These are phyloP conservation scores for Halophytophthora polymorphica DNA, from an alignment of 352 stramenopile species.

Conservation along the genomic window DNA sequence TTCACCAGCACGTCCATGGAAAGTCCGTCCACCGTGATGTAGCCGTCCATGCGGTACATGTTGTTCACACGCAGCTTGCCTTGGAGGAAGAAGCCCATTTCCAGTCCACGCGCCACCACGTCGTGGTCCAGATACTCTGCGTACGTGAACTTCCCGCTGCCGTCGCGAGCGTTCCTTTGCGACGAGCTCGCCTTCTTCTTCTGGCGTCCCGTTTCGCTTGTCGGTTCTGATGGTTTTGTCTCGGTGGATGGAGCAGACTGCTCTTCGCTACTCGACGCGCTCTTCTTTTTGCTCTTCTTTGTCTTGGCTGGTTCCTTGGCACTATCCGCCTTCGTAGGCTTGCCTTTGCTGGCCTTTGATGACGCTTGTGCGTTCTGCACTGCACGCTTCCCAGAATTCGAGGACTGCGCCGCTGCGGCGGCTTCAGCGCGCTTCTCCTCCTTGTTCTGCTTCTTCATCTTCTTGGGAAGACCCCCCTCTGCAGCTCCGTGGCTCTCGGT, in stretches of 20 bases:
- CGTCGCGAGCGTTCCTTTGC: conserved; percentile 2
- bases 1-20: conserved; percentile 73
- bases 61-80: conserved; percentile 77
- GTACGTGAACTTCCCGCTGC: conserved; percentile 20
- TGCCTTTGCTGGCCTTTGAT: not conserved
- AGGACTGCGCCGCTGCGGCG: not conserved
- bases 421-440: conserved; percentile 1
- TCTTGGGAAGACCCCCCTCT: no score
- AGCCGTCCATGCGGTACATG: conserved; percentile 70
- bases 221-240: no score
- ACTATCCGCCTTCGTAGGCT: not conserved
- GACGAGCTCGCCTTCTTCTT: not conserved
- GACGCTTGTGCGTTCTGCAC: no score
- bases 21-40: conserved; percentile 74
- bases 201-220: no score
- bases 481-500: conserved; percentile 2
- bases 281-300: not conserved
- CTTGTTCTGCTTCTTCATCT: conserved; percentile 9
- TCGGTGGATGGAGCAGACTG: conserved; percentile 1
- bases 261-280: not conserved
- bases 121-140: conserved; percentile 38
- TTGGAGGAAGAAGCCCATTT: conserved; percentile 39
- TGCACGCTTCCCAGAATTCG: no score
- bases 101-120: conserved; percentile 26
- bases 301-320: conserved; percentile 1